Evolutionary conservation across 148 eudicot genomes (phyloP).

Genomic region (Suaeda aralocaspica): DNA sequence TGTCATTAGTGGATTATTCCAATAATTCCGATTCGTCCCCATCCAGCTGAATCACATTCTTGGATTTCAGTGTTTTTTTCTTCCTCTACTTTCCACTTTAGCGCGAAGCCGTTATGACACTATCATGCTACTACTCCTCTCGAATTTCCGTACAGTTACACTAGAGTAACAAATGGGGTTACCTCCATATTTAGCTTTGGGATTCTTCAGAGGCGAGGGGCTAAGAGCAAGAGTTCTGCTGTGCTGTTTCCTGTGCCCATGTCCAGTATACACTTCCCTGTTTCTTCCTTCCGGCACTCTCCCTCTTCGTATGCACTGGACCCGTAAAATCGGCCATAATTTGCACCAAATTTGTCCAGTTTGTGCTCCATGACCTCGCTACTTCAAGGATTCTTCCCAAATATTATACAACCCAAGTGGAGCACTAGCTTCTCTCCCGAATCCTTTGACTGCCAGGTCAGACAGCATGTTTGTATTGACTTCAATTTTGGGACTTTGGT

Average conservation of each 20-base stretch:
- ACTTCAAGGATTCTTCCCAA: constrained; percentile 63
- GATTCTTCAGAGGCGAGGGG: constrained; percentile 49
- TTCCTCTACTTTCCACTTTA: not conserved
- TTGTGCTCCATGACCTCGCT: constrained; percentile 49
- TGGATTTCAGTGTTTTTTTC: not conserved
- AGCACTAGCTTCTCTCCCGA: constrained; percentile 60
- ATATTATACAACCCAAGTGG: constrained; percentile 69
- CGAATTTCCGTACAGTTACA: constrained; percentile 9
- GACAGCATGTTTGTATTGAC: constrained; percentile 13
- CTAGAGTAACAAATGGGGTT: constrained; percentile 15
- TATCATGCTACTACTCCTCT: not conserved
- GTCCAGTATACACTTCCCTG: constrained; percentile 57
- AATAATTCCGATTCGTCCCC: not conserved
- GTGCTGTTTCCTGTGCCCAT: constrained; percentile 63
- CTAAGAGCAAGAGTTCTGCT: constrained; percentile 62
- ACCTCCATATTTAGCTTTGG: constrained; percentile 57
- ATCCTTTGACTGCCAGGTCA: constrained; percentile 39
- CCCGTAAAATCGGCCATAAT: constrained; percentile 56
- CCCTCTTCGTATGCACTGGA: constrained; percentile 55
- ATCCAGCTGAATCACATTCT: constrained; percentile 4
- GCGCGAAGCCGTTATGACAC: not conserved
- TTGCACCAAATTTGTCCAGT: constrained; percentile 43
- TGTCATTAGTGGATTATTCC: not conserved
- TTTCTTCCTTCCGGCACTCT: constrained; percentile 55
- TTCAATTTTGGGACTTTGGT: constrained; percentile 16